Base-by-base conservation (phyloP, 345 rosid genomes). In the Fremontodendron californicum region DNA sequence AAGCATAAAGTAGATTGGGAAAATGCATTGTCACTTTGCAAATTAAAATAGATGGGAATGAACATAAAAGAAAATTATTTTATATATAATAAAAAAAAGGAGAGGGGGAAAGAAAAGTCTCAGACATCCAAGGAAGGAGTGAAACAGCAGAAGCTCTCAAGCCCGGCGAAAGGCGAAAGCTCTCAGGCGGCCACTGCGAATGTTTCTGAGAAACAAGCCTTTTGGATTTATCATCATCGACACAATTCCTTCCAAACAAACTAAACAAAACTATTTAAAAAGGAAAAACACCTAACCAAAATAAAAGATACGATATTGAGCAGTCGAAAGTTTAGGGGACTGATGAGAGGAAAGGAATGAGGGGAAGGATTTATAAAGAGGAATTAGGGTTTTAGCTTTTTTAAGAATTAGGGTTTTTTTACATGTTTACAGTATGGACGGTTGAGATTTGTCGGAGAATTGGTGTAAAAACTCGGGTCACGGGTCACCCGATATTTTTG, bases 191-290 rank as follows among this genome's bases (percentile, higher is more conserved):
- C 89, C 89, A 88, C 89, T 82, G 87, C 89, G 80, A 88, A 88
- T 86, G 89, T 84, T 81, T 81, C 19, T 80, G 91, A 88, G 89
- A 88, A 88, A 86, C 91, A 86, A 81, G 88, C 91, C 87, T 72
- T 76, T 8, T 31, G n/a, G 51, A 49, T 61, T 61, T 76, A 15
- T 77, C 79, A 75, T 82, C 84, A 75, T 75, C 58, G 67, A 79
- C 77, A 0, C 25, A 40, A 39, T 39, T 11, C 8, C n/a, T n/a
- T 65, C 9, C 15, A 25, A 67, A 0, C 37, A 43, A 13, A 43
- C 18, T 15, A 43, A 40, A 25, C 13, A 3, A 19, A 37, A 19
- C 2, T 5, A 43, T 55, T 9, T 8, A 9, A 9, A 21, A 4
- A 5, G 2, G 35, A 68, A 15, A 1, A 25, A 0, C 1, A 23